Base-by-base conservation (phyloP, 805 yeast species). In the Suhomyces kilbournensis region DNA sequence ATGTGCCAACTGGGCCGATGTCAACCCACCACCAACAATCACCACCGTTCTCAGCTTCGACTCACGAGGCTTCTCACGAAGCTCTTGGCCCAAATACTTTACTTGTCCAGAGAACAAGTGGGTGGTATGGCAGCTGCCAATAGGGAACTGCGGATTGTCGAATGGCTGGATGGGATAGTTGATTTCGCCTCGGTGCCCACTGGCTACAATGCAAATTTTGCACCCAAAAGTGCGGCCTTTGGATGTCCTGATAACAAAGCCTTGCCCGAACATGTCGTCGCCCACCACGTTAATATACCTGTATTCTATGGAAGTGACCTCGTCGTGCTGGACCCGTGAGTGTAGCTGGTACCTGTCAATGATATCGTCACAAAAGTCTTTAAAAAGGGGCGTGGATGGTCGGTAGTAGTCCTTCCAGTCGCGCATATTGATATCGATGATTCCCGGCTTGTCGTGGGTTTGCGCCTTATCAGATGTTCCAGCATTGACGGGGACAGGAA, bases 1-100 rank as follows among this genome's bases (percentile, higher is more conserved):
- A 55, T 75, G 73, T 1, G 77, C 76, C 9, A 77, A 58, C 50
- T 76, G 81, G 1, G 80, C 80, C 1, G 79, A 72, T 0, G 80
- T 75, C 30, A 76, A 60, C 0, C 80, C 80, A 1, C 80, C 80
- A 1, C 80, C 81, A 7, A 76, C 76, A 20, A 76, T 71, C 9
- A 69, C 71, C 8, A 70, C 49, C 7, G 54, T 51, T 10, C 57
- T 44, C 9, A 50, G 26, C 35, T 46, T 44, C 15, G 51, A 34
- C 9, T 15, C 6, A 7, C 46, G 26, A 4, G 57, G 60, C 44
- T 56, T 56, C 7, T 50, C 30, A 49, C 26, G 34, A 28, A 56
- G 39, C 26, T 32, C 62, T 53, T 17, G 53, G 54, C 50, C 64
- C 60, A 12, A 69, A 67, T 60, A 70, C 10, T 56, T 42, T 1